These are phyloP conservation scores for Alternaria solani DNA, from an alignment of 2,329 filamentous ascomycete genomes.

Conservation along the genomic window DNA sequence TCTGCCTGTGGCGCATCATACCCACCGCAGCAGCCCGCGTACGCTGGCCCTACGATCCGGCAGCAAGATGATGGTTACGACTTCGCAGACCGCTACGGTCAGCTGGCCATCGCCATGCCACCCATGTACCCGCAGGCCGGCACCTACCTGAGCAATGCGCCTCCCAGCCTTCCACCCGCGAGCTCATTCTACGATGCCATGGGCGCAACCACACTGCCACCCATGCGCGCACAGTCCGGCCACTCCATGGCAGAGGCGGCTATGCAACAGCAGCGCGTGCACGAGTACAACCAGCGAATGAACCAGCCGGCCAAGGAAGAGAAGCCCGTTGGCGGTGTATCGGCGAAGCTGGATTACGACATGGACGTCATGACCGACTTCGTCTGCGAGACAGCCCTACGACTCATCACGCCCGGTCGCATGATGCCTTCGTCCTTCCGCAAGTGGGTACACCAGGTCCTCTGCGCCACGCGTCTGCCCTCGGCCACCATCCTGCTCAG, in stretches of 20 bases:
- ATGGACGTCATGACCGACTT: conserved; percentile 97
- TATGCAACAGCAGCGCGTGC: conserved; percentile 52
- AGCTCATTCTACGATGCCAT: conserved; percentile 56
- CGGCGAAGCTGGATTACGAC: conserved; percentile 93
- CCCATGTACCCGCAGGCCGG: conserved; percentile 52
- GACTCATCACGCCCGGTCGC: conserved; percentile 70
- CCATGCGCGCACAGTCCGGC: conserved; percentile 55
- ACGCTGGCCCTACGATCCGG: conserved; percentile 50
- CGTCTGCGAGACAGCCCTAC: conserved; percentile 85
- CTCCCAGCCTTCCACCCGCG: conserved; percentile 47
- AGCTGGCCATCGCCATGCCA: conserved; percentile 51
- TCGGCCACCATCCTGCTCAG: conserved; percentile 91
- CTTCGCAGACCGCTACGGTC: conserved; percentile 57
- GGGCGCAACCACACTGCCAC: conserved; percentile 57
- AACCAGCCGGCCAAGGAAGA: conserved; percentile 64
- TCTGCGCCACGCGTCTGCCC: conserved; percentile 87
- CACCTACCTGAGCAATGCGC: conserved; percentile 49
- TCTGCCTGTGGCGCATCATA: conserved; percentile 57
- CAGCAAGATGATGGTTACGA: conserved; percentile 58
- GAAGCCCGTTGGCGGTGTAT: conserved; percentile 82
- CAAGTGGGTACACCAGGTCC: conserved; percentile 90
- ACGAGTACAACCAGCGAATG: conserved; percentile 50
- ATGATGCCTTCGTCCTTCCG: conserved; percentile 77
- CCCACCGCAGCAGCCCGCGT: conserved; percentile 54
- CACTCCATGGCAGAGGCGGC: conserved; percentile 47